Evolutionary conservation across 108 stramenopile genomes (phyloP).

Genomic region (Nitzschia sp.): DNA sequence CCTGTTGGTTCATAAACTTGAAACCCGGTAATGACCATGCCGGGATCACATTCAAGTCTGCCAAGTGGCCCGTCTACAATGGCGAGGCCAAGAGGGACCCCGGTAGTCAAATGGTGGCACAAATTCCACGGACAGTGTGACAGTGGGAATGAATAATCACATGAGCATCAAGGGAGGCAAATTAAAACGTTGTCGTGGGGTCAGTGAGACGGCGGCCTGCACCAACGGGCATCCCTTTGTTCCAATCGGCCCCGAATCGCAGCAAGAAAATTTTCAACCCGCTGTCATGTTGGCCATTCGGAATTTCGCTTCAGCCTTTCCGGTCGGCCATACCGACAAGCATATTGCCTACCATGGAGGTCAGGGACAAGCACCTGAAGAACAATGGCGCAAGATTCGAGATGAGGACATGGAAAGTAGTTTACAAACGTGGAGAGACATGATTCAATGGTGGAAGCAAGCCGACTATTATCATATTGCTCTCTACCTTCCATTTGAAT

Average conservation of each 20-base stretch:
- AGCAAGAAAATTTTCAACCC: slow-evolving; percentile 20
- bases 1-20: too few species aligned
- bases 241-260: slow-evolving; percentile 17
- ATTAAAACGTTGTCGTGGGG: slow-evolving; percentile 28
- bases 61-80: too few species aligned
- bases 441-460: slow-evolving; percentile 49
- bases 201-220: slow-evolving; percentile 34
- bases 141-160: slow-evolving; percentile 25
- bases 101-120: too few species aligned
- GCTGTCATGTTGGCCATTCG: slow-evolving; percentile 28
- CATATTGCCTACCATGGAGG: slow-evolving; percentile 50
- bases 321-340: slow-evolving; percentile 50
- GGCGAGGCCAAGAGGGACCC: too few species aligned
- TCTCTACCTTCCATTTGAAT: slow-evolving; percentile 53
- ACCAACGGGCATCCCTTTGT: slow-evolving; percentile 25
- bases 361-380: slow-evolving; percentile 41
- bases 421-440: slow-evolving; percentile 45
- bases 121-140: too few species aligned
- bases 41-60: too few species aligned
- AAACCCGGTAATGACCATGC: too few species aligned
- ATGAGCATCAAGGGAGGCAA: slow-evolving; percentile 15
- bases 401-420: slow-evolving; percentile 41
- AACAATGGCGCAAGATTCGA: slow-evolving; percentile 51
- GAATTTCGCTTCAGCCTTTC: slow-evolving; percentile 60
- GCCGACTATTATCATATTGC: slow-evolving; percentile 44